Percentiles rank a stretch among this genome's conserved stretches.
These are phyloP conservation scores for Cupressus sempervirens DNA, from an alignment of 75 land plant genomes.

Conservation along the genomic window DNA sequence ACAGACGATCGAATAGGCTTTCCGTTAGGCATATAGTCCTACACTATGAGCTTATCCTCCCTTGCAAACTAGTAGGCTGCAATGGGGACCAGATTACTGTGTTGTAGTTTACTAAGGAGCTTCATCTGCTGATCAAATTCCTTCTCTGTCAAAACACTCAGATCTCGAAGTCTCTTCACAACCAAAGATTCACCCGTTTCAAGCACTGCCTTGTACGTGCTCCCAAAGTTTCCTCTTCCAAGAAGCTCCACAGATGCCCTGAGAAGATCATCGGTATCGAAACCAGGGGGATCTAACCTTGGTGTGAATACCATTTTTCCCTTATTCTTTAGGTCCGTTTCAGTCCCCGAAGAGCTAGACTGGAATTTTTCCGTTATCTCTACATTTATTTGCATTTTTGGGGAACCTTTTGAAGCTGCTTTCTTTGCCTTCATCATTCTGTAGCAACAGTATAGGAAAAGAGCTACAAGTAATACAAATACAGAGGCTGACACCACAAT, in stretches of 20 bases:
- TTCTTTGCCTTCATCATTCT: neutral
- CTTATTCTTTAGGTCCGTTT: neutral
- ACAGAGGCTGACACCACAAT: neutral
- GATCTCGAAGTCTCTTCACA: constrained; percentile 70
- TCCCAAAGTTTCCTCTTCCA: constrained; percentile 73
- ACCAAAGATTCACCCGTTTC: constrained; percentile 40
- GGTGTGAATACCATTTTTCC: neutral
- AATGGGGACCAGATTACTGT: constrained; percentile 38
- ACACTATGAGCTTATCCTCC: constrained; percentile 62
- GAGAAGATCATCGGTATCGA: constrained; percentile 67
- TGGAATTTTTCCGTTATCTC: neutral
- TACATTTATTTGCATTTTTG: neutral
- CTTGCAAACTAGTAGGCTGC: constrained; percentile 45
- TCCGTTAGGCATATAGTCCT: constrained; percentile 33
- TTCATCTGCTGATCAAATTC: constrained; percentile 49
- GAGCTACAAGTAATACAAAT: neutral
- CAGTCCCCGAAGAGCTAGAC: constrained; percentile 36
- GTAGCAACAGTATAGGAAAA: neutral
- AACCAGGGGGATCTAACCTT: constrained; percentile 15
- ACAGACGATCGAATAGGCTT: constrained; percentile 48
- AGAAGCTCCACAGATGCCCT: constrained; percentile 73
- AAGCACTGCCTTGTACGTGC: constrained; percentile 67
- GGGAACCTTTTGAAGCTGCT: neutral
- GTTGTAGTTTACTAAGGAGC: constrained; percentile 20
- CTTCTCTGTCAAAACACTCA: constrained; percentile 41